A percentile compares a stretch with the other conserved stretches of the same genome.
phyloP scores from a whole-genome alignment of 495 filamentous ascomycete genomes.

The Geopyxis carbonaria region DNA sequence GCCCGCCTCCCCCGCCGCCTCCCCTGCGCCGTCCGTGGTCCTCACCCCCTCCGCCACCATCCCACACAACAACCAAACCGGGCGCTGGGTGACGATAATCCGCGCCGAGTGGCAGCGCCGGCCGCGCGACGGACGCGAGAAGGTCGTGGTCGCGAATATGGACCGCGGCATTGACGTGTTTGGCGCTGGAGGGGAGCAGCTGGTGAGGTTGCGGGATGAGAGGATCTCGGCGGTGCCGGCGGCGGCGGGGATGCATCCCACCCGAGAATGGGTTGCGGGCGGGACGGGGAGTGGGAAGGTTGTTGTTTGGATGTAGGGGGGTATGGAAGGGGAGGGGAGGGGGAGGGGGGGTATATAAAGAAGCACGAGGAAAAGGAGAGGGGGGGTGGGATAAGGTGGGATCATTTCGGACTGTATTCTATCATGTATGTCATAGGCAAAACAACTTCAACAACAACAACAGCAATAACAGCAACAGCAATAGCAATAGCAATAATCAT shows the following conservation, averaged over 20 bases:
- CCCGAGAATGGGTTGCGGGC: slow-evolving; percentile 65
- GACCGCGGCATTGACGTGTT: slow-evolving; percentile 92
- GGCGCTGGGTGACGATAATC: slow-evolving; percentile 57
- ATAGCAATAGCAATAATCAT: neutral
- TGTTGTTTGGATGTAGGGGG: neutral
- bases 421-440: too few species aligned
- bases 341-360: neutral
- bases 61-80: slow-evolving; percentile 89
- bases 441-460: neutral
- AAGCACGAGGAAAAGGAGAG: neutral
- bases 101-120: slow-evolving; percentile 81
- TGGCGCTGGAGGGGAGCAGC: slow-evolving; percentile 58
- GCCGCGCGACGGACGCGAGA: slow-evolving; percentile 58
- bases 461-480: neutral
- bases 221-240: slow-evolving; percentile 89
- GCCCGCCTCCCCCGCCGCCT: too few species aligned
- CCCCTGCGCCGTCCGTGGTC: too few species aligned
- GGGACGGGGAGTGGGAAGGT: neutral
- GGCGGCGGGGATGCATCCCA: slow-evolving; percentile 77
- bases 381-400: neutral
- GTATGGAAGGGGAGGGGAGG: neutral
- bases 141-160: slow-evolving; percentile 93
- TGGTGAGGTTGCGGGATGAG: slow-evolving; percentile 76
- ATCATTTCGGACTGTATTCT: too few species aligned
- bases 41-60: slow-evolving; percentile 49